These are phyloP conservation scores for Tillandsia fasciculata DNA, from an alignment of 176 grass and related monocot species.

Conservation along the genomic window DNA sequence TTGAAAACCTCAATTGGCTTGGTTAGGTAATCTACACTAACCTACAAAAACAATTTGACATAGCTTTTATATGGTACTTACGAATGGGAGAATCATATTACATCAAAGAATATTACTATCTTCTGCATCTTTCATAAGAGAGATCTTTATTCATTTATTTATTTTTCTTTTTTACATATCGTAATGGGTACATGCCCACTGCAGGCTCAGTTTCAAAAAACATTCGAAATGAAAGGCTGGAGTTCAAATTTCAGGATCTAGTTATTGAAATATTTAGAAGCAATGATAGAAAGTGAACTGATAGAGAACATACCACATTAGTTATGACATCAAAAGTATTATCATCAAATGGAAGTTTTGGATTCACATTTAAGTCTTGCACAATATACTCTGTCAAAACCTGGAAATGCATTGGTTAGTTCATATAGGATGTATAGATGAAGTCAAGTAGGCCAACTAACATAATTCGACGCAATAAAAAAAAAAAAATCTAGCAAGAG, in stretches of 20 bases:
- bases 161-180: too few species aligned
- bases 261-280: too few species aligned
- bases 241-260: too few species aligned
- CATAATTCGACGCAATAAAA: too few species aligned
- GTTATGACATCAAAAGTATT: slow-evolving; percentile 84
- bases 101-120: too few species aligned
- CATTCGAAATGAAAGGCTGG: not conserved
- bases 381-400: slow-evolving; percentile 85
- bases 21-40: slow-evolving; percentile 90
- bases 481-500: too few species aligned
- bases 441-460: too few species aligned
- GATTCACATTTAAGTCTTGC: slow-evolving; percentile 85
- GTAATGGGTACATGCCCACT: too few species aligned
- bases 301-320: slow-evolving; percentile 60
- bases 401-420: slow-evolving; percentile 18
- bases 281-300: not conserved
- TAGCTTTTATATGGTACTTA: not conserved
- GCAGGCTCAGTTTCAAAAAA: not conserved
- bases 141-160: too few species aligned
- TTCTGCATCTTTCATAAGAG: too few species aligned
- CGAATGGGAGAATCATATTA: too few species aligned
- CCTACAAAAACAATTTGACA: slow-evolving; percentile 34
- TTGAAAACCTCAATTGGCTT: slow-evolving; percentile 93
- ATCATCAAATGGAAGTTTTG: slow-evolving; percentile 79
- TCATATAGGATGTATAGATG: too few species aligned